These are phyloP conservation scores for Conoideocrella luteorostrata DNA, from an alignment of 2,329 filamentous ascomycete genomes.

Conservation along the genomic window DNA sequence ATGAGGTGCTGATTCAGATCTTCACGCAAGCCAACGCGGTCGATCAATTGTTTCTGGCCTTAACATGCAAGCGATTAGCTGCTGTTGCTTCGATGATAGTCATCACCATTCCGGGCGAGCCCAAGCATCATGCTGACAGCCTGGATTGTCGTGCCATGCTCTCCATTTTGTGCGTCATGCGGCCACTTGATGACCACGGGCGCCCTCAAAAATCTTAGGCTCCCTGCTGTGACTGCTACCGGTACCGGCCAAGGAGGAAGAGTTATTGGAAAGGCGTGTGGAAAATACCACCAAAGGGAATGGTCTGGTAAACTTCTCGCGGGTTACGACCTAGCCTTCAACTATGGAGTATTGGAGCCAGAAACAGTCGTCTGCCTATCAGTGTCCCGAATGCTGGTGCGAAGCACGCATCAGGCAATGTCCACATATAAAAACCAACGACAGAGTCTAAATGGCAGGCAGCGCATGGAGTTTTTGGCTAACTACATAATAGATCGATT, in stretches of 20 bases:
- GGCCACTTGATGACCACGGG: neutral
- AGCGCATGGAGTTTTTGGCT: too few species aligned
- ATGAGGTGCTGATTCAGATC: slow-evolving; percentile 1
- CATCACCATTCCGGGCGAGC: neutral
- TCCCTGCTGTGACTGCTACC: slow-evolving; percentile 1
- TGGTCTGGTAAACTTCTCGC: neutral
- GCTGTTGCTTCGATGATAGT: neutral
- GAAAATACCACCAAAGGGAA: neutral
- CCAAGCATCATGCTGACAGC: neutral
- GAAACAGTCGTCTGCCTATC: neutral
- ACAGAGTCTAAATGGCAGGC: too few species aligned
- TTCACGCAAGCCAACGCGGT: neutral
- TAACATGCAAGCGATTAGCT: neutral
- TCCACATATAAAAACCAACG: too few species aligned
- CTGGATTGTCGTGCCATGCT: neutral
- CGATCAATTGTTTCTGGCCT: neutral
- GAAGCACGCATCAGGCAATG: slow-evolving; percentile 2
- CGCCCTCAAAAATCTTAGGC: neutral
- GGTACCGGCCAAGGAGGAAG: neutral
- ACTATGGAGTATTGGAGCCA: neutral
- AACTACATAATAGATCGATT: too few species aligned
- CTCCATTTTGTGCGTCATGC: neutral
- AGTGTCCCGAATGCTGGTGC: slow-evolving; percentile 3
- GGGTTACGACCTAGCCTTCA: neutral
- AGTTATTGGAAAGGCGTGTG: neutral